Evolutionary conservation across 768 basidiomycete genomes (phyloP).

Genomic region (Obba rivulosa): DNA sequence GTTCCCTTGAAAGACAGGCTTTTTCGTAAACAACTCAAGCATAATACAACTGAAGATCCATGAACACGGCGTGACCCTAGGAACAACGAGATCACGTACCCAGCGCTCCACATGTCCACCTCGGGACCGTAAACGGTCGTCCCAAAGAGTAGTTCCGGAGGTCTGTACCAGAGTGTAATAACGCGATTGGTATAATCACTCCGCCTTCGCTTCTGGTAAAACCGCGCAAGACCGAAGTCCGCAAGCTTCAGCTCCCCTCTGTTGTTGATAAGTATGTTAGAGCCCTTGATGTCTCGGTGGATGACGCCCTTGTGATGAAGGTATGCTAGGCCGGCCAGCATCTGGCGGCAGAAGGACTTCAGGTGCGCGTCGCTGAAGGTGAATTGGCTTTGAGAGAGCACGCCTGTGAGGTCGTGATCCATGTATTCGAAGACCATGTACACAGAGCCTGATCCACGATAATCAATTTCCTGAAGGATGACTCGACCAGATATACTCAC

Average conservation of each 20-base stretch:
- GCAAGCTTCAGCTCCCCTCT: constrained; percentile 91
- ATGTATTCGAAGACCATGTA: constrained; percentile 99
- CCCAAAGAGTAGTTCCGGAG: constrained; percentile 91
- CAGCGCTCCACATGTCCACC: constrained; percentile 99
- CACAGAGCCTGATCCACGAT: constrained; percentile 63
- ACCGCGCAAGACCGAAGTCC: constrained; percentile 95
- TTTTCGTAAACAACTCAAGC: constrained; percentile 93
- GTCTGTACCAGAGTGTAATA: constrained; percentile 97
- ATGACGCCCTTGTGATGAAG: constrained; percentile 95
- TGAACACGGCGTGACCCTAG: constrained; percentile 98
- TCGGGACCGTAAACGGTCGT: constrained; percentile 95
- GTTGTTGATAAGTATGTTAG: constrained; percentile 92
- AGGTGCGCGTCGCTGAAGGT: constrained; percentile 81
- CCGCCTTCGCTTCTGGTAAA: constrained; percentile 86
- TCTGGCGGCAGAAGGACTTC: constrained; percentile 93
- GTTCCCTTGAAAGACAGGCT: constrained; percentile 95
- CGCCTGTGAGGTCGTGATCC: constrained; percentile 96
- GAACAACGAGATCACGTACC: constrained; percentile 61
- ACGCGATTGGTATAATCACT: constrained; percentile 99
- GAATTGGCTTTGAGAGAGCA: constrained; percentile 88
- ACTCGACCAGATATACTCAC: constrained; percentile 37
- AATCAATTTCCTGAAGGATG: neutral
- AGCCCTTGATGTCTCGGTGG: constrained; percentile 98
- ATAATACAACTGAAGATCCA: constrained; percentile 89
- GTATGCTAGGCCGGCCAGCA: constrained; percentile 92